Evolutionary conservation across 2,329 filamentous ascomycete species (phyloP), one percentile per base, ranked within the genome.

Genomic region (Oidium heveae): DNA sequence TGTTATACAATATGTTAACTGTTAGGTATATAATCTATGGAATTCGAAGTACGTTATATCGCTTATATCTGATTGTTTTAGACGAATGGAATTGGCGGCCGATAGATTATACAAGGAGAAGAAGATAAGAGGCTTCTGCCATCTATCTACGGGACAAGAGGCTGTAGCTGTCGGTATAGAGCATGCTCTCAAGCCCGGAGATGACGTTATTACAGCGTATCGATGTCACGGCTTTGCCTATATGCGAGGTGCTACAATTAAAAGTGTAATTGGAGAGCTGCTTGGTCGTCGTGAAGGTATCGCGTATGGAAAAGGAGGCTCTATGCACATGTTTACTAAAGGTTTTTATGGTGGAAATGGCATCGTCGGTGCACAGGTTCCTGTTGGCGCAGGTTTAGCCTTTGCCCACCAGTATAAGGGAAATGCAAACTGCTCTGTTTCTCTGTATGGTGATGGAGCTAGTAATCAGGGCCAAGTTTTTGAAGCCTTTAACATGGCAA

Each of bases 401-500:
- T 98, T 98, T 66, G 91, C 91, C 58, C 87, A 96, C 74, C 82
- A 95, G 74, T 98, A 98, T 76, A 79, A 80, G 66, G 80, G 76
- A 66, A 81, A 83, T 74, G 83, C 87, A 73, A 89, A 86, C 67
- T 83, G 86, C 59, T 84, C 83, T 59, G 76, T 98, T 62, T 79
- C 89, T 60, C 78, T 98, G 57, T 98, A 98, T 71, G 91, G 91
- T 75, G 91, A 98, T 65, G 91, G 91, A 76, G 91, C 91, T 61
- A 86, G 83, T 76, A 98, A 98, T 77, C 91, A 98, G 76, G 91
- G 91, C 61, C 91, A 98, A 73, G 91, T 98, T 64, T 98, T 98
- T 66, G 91, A 98, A 77, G 88, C 91, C 58, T 98, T 93, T 80
- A 98, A 98, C 82, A 98, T 98, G 91, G 91, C 91, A 59, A 96